Evolutionary conservation across 495 filamentous ascomycete species (phyloP).

Genomic region (Penicillium verhagenii): DNA sequence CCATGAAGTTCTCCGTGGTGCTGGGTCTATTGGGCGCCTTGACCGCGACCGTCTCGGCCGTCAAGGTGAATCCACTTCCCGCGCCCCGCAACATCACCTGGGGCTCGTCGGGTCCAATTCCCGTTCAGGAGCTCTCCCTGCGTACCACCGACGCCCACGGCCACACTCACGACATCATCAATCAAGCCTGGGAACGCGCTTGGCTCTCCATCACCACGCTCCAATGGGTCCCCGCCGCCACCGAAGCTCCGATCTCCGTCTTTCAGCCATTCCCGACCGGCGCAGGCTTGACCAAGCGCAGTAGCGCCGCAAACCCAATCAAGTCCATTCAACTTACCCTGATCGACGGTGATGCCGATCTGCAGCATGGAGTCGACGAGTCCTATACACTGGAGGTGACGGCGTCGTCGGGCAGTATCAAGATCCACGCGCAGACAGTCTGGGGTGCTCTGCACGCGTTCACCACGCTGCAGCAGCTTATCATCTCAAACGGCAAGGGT

Average conservation of each 20-base stretch:
- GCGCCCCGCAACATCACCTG: conserved; percentile 54
- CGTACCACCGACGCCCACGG: conserved; percentile 20
- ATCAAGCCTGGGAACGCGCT: conserved; percentile 48
- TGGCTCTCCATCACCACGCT: conserved; percentile 44
- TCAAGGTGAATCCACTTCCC: conserved; percentile 55
- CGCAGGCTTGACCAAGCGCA: conserved; percentile 36
- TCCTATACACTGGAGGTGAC: conserved; percentile 53
- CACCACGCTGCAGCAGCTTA: conserved; percentile 55
- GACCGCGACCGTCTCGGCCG: conserved; percentile 33
- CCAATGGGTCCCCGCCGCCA: conserved; percentile 53
- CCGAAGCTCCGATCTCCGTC: conserved; percentile 46
- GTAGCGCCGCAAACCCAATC: conserved; percentile 31
- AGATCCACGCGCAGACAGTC: conserved; percentile 48
- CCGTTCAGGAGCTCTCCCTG: conserved; percentile 29
- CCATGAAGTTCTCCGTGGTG: conserved; percentile 33
- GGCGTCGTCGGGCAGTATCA: conserved; percentile 30
- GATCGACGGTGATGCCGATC: conserved; percentile 37
- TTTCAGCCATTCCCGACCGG: conserved; percentile 49
- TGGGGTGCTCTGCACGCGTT: conserved; percentile 60
- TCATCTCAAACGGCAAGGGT: conserved; percentile 47
- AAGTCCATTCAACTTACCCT: conserved; percentile 43
- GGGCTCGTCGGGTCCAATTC: conserved; percentile 50
- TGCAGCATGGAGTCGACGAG: conserved; percentile 57
- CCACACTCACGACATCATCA: conserved; percentile 27
- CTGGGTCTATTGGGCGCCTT: conserved; percentile 26